Evolutionary conservation across 257 asterid species (phyloP), one percentile per base, ranked within the genome.

Genomic region (Paraleonurus japonicus): DNA sequence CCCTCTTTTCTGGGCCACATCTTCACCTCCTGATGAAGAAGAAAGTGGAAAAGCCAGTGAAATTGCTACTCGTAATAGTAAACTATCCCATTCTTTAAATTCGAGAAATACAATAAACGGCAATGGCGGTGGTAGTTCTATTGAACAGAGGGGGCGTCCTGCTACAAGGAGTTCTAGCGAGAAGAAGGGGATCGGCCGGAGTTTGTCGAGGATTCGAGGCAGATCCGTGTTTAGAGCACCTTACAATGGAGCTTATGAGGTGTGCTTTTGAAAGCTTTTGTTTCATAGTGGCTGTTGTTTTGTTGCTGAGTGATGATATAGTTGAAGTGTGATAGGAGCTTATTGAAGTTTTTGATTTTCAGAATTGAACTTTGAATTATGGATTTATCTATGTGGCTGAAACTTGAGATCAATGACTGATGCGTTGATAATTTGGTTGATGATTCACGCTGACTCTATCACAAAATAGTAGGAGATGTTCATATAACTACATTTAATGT

Each of bases 131-230:
- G 58, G 69, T 32, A 48, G 63, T 27, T 43, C 22, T 13, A 16
- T 61, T 13, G 89, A 80, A 37, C 76, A 79, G 57, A 87, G 98
- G 74, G 98, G 97, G 4, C 90, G 97, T 50, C 74, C 97, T 1
- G 82, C 70, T 61, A 71, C 88, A 24, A 78, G 97, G 73, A 75
- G 78, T 47, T 70, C 69, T 41, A 63, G 66, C 50, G 73, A 69
- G 12, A 85, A 76, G 70, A 81, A 82, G 64, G 98, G 96, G 32
- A 90, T 89, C 20, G 97, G 98, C 39, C 86, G 96, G 45, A 90
- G 97, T 70, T 64, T 90, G 81, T 90, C 98, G 3, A 81, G 91
- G 66, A 87, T 68, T 61, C 86, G 91, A 26, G 81, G 89, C 13
- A 84, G 92, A 24, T 85, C 96, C 23, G 83, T 82, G 28, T 85